Evolutionary conservation across 495 filamentous ascomycete genomes (phyloP).

Genomic region (Penicillium odoratum): DNA sequence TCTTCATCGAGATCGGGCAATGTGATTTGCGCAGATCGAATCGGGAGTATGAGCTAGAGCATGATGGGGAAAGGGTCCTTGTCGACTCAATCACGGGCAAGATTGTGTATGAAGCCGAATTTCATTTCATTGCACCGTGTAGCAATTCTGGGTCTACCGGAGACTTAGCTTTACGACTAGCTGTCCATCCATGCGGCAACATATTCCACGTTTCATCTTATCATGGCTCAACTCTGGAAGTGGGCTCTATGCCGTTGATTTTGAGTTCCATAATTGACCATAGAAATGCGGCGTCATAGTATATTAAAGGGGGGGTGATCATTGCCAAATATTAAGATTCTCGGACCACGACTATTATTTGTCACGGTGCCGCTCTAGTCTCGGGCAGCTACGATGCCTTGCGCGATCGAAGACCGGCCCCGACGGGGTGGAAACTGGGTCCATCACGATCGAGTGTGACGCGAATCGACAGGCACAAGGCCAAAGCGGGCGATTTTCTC

Average conservation of each 20-base stretch:
- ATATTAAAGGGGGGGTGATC: background rate
- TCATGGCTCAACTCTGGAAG: background rate
- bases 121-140: background rate
- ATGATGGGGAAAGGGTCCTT: background rate
- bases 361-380: background rate
- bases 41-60: background rate
- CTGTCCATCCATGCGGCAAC: background rate
- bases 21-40: conserved; percentile 2
- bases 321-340: background rate
- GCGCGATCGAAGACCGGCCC: conserved; percentile 1
- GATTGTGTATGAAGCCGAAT: background rate
- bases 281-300: background rate
- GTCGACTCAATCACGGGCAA: background rate
- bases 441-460: conserved; percentile 4
- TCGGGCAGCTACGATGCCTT: background rate
- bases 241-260: conserved; percentile 2
- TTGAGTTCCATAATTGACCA: conserved; percentile 4
- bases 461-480: background rate
- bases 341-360: background rate
- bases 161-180: background rate
- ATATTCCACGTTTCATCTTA: background rate
- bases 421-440: conserved; percentile 1
- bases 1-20: conserved; percentile 3
- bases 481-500: conserved; percentile 5
- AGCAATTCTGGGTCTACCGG: background rate